These are phyloP conservation scores for Scenedesmus sp. DNA, from an alignment of 163 green algal species.

Conservation along the genomic window DNA sequence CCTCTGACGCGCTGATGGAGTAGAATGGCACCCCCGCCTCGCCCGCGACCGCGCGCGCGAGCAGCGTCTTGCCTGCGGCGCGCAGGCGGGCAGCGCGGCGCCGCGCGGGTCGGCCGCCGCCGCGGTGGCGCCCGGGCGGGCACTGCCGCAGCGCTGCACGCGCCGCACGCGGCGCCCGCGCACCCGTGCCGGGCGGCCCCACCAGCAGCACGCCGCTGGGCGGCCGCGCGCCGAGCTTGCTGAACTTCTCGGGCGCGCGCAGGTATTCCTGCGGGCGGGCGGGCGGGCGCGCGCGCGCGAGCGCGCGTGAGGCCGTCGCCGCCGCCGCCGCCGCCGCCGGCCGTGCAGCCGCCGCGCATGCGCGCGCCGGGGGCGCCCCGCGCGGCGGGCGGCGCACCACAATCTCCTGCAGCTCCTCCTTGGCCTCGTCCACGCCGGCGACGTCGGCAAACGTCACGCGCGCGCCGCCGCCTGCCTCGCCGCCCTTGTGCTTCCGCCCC, in stretches of 20 bases:
- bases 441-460: conserved; percentile 83
- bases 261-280: conserved; percentile 78
- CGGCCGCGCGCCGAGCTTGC: conserved; percentile 89
- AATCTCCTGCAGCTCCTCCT: conserved; percentile 86
- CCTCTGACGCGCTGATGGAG: conserved; percentile 81
- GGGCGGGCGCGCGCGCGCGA: not conserved
- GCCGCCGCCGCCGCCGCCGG: not conserved
- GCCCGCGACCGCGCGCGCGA: conserved; percentile 72
- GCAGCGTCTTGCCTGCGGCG: conserved; percentile 78
- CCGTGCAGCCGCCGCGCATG: not conserved
- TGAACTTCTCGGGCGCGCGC: conserved; percentile 89
- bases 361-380: not conserved
- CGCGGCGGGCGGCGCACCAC: conserved; percentile 56
- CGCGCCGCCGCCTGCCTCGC: conserved; percentile 12
- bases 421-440: conserved; percentile 87
- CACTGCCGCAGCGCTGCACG: too few relatives aligned
- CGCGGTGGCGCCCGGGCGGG: not conserved
- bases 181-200: conserved; percentile 62
- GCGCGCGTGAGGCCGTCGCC: not conserved
- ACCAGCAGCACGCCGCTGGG: conserved; percentile 96
- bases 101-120: too few relatives aligned
- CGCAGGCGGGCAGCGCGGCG: too few relatives aligned
- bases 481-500: conserved; percentile 62
- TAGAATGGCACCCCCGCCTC: conserved; percentile 90
- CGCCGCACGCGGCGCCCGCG: too few relatives aligned